Conservation (phyloP, 2,329 filamentous ascomycete species). For the Exophiala phaeomuriformis region DNA sequence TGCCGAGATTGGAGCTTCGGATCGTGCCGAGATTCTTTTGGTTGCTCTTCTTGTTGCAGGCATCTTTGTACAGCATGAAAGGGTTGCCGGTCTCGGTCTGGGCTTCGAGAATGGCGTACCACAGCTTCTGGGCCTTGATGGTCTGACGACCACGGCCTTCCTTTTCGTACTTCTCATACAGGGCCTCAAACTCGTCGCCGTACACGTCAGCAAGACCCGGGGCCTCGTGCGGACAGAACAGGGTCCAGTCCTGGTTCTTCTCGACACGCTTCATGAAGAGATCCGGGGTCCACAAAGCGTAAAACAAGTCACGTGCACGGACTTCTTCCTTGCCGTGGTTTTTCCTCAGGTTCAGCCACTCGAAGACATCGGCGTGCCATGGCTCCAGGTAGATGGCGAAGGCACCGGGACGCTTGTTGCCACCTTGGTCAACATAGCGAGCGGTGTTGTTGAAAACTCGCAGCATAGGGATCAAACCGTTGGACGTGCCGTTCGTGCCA, state of each 20-base stretch:
- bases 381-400: slow-evolving; percentile 99
- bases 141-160: slow-evolving; percentile 83
- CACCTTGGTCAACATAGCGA: slow-evolving; percentile 96
- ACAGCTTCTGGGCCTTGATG: slow-evolving; percentile 95
- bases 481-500: slow-evolving; percentile 95
- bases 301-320: slow-evolving; percentile 93
- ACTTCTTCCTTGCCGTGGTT: slow-evolving; percentile 99
- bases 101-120: slow-evolving; percentile 96
- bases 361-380: slow-evolving; percentile 96
- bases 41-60: slow-evolving; percentile 98
- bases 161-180: slow-evolving; percentile 85
- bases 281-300: slow-evolving; percentile 96
- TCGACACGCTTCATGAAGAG: slow-evolving; percentile 99
- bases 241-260: slow-evolving; percentile 90
- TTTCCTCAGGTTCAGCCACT: slow-evolving; percentile 96
- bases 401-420: slow-evolving; percentile 96
- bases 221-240: slow-evolving; percentile 97
- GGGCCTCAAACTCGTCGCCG: slow-evolving; percentile 89
- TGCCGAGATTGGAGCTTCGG: slow-evolving; percentile 97
- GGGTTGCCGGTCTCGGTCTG: slow-evolving; percentile 99
- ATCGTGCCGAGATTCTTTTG: slow-evolving; percentile 99
- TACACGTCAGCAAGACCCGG: slow-evolving; percentile 93
- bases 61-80: slow-evolving; percentile 99
- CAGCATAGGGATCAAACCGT: slow-evolving; percentile 95
- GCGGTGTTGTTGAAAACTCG: slow-evolving; percentile 99